Conservation (phyloP, 169 alveolate species). For the Eimeria necatrix region DNA sequence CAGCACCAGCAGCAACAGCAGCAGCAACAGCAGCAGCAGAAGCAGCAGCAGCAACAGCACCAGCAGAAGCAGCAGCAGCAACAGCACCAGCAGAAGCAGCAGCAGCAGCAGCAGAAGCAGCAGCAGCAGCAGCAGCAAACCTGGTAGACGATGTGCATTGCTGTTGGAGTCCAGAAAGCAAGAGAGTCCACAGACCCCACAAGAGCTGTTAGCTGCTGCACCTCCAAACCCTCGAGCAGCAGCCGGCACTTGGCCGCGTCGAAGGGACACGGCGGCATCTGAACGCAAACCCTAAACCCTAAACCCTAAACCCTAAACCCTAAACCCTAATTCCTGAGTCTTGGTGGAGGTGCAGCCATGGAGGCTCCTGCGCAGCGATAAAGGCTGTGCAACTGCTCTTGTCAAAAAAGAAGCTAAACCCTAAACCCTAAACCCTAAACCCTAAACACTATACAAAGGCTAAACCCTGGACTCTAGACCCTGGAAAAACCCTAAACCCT, state of each 20-base stretch:
- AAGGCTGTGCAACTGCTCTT: not conserved
- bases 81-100: too few relatives aligned
- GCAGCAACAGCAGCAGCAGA: too few relatives aligned
- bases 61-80: too few relatives aligned
- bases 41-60: too few relatives aligned
- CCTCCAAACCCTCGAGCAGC: constrained; percentile 12
- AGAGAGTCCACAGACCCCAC: constrained; percentile 23
- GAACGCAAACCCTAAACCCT: not conserved
- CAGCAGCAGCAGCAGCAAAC: too few relatives aligned
- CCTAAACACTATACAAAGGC: not conserved
- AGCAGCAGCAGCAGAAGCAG: too few relatives aligned
- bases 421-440: not conserved
- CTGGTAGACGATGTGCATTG: constrained; percentile 60
- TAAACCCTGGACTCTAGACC: too few relatives aligned
- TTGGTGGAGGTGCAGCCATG: not conserved
- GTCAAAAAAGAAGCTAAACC: too few relatives aligned
- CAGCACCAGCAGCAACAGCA: too few relatives aligned
- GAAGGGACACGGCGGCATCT: constrained; percentile 72
- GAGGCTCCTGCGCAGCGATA: not conserved
- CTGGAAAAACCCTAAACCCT: not conserved
- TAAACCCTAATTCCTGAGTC: not conserved
- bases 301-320: not conserved
- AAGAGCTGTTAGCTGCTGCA: not conserved
- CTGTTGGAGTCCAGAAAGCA: constrained; percentile 50
- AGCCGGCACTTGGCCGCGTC: constrained; percentile 26